A percentile compares a stretch with the other conserved stretches of the same genome.
Evolutionary conservation across 164 flowering plant species (phyloP).

Genomic region (Paratinospora sagittata): DNA sequence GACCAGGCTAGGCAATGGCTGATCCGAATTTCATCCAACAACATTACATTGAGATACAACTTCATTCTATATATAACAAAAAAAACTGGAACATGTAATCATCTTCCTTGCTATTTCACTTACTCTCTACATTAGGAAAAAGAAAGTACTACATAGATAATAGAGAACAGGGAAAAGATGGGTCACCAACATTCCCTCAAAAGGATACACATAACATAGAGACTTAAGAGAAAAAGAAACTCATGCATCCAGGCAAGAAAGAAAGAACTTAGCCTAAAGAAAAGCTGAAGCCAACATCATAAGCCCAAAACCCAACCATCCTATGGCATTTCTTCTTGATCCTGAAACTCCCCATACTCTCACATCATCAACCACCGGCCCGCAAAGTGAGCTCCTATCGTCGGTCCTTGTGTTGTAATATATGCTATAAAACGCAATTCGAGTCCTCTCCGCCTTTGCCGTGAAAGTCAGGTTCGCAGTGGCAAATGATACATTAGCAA

Average conservation of each 20-base stretch:
- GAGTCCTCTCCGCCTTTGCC: conserved; percentile 83
- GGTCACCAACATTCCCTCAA: neutral
- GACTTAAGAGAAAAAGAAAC: neutral
- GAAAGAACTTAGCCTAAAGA: conserved; percentile 13
- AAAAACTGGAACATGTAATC: neutral
- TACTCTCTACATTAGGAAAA: neutral
- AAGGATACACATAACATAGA: neutral
- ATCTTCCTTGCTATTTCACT: neutral
- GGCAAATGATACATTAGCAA: conserved; percentile 53
- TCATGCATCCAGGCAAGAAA: no score
- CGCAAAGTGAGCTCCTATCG: conserved; percentile 88
- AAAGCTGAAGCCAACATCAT: conserved; percentile 20
- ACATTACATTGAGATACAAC: no score
- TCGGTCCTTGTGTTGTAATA: conserved; percentile 86
- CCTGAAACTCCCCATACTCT: conserved; percentile 60
- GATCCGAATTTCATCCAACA: no score
- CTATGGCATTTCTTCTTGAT: conserved; percentile 26
- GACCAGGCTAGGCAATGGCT: no score
- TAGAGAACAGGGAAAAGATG: neutral
- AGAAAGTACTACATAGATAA: neutral
- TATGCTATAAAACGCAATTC: conserved; percentile 86
- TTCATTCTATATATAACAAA: neutral
- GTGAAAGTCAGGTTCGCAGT: conserved; percentile 64
- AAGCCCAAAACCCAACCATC: conserved; percentile 23
- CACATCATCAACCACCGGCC: conserved; percentile 94